phyloP scores from a whole-genome alignment of 495 filamentous ascomycete species.

The Penicillium roqueforti region DNA sequence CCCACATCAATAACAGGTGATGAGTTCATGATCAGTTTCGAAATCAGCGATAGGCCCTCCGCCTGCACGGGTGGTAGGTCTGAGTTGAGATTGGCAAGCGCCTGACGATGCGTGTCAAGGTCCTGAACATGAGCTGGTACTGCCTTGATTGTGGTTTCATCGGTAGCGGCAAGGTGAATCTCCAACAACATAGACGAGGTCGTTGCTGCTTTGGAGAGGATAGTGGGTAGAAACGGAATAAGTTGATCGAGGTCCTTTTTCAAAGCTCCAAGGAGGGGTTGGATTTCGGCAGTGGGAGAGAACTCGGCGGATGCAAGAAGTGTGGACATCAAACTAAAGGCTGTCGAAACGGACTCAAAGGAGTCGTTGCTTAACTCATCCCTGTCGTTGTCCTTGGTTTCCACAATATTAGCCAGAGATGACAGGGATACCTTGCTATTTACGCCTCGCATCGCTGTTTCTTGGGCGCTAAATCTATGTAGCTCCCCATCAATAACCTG shows the following conservation, averaged over 20 bases:
- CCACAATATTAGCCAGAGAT: conserved; percentile 36
- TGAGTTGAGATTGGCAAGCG: conserved; percentile 70
- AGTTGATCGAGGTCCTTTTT: conserved; percentile 48
- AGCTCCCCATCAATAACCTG: conserved; percentile 51
- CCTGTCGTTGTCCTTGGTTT: conserved; percentile 13
- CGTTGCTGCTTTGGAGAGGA: conserved; percentile 37
- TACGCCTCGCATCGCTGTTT: conserved; percentile 1
- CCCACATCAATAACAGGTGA: conserved; percentile 69
- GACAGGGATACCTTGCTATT: conserved; percentile 33
- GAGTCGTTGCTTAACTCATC: conserved; percentile 41
- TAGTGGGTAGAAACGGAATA: conserved; percentile 32
- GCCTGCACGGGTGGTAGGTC: conserved; percentile 71
- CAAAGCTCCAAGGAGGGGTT: conserved; percentile 45
- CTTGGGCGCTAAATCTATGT: conserved; percentile 9
- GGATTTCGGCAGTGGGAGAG: conserved; percentile 43
- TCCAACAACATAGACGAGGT: conserved; percentile 55
- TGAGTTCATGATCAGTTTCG: conserved; percentile 54
- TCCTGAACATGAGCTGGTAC: conserved; percentile 51
- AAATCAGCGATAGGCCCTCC: conserved; percentile 71
- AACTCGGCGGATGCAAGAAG: conserved; percentile 62
- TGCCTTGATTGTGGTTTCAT: conserved; percentile 41
- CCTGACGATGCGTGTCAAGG: conserved; percentile 65
- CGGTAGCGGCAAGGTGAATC: conserved; percentile 54
- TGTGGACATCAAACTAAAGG: conserved; percentile 64
- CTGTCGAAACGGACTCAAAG: conserved; percentile 48